A percentile compares a stretch with the other conserved stretches of the same genome.
Conservation (phyloP, 2,329 filamentous ascomycete species). For the Botrytis fabae region DNA sequence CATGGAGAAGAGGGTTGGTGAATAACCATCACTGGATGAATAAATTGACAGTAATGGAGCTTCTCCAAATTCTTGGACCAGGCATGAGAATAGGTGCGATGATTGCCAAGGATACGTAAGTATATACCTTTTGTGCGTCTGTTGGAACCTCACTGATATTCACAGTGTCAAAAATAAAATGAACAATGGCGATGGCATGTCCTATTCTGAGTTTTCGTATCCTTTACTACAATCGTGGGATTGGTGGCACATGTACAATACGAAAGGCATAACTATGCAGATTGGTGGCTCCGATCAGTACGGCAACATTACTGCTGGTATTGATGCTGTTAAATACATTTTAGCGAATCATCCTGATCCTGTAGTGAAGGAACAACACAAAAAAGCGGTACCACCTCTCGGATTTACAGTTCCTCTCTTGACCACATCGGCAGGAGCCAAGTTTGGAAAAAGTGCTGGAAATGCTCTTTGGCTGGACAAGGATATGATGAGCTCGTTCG, state of each 20-base stretch:
- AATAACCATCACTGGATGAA: slow-evolving; percentile 89
- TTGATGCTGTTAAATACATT: slow-evolving; percentile 79
- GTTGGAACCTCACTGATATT: slow-evolving; percentile 24
- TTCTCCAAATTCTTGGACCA: slow-evolving; percentile 72
- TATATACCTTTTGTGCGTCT: slow-evolving; percentile 33
- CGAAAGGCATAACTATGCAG: slow-evolving; percentile 72
- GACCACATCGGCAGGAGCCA: slow-evolving; percentile 80
- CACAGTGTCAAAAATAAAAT: slow-evolving; percentile 74
- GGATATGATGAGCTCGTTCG: slow-evolving; percentile 76
- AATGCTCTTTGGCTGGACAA: slow-evolving; percentile 92
- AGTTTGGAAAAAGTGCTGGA: slow-evolving; percentile 92
- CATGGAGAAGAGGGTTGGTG: slow-evolving; percentile 65
- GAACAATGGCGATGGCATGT: slow-evolving; percentile 87
- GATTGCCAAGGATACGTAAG: slow-evolving; percentile 84
- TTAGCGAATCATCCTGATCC: slow-evolving; percentile 57
- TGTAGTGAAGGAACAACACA: slow-evolving; percentile 46
- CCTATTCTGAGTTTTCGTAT: slow-evolving; percentile 89
- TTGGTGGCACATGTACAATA: slow-evolving; percentile 83
- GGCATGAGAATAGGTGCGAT: slow-evolving; percentile 80
- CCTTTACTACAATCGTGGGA: slow-evolving; percentile 95
- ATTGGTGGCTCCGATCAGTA: slow-evolving; percentile 95
- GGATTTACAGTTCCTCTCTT: slow-evolving; percentile 91
- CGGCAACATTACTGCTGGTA: slow-evolving; percentile 90
- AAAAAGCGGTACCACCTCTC: slow-evolving; percentile 54
- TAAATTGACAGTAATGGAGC: slow-evolving; percentile 68